Evolutionary conservation across 768 basidiomycete genomes (phyloP), one percentile per base, ranked within the genome.

Genomic region (Hericium erinaceus): DNA sequence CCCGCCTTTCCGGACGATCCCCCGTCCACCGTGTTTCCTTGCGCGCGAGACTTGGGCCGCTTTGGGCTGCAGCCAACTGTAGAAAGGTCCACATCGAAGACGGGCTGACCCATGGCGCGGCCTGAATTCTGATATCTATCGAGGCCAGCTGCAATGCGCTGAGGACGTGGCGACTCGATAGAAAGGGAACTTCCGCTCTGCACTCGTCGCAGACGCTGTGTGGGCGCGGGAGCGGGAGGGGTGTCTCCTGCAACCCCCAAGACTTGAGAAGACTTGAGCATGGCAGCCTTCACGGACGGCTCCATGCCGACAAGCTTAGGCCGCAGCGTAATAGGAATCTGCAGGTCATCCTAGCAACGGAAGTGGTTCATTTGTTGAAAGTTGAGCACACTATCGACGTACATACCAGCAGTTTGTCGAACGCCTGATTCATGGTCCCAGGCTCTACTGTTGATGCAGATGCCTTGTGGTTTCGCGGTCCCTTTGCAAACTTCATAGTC

Each of bases 271-370:
- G 90, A 91, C 67, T 89, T 92, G 57, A 95, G 75, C 89, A 95
- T 94, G 12, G 89, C 89, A 4, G 89, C 91, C 68, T 95, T 95
- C 52, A 95, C 88, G 1, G 86, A 83, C 0, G 84, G 73, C 57
- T 95, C 90, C 81, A 95, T 90, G 15, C 82, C 83, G 51, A 77
- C 75, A 16, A 95, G 80, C 70, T 92, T 91, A 1, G 84, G 85
- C 8, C 92, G 80, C 22, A 93, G 73, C 2, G 81, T 82, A 7
- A 80, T 72, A 3, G 92, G 92, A 20, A 95, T 92, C 72, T 95
- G 92, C 54, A 95, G 82, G 58, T 92, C 90, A 68, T 95, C 89
- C 92, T 94, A 61, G 12, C 57, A 39, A 56, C 55, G 11, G 22
- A 52, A 56, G 50, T n/a, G 55, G 53, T 39, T 55, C 44, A 28